Evolutionary conservation across 2,329 filamentous ascomycete genomes (phyloP), one percentile per base, ranked within the genome.

Genomic region (Cercospora citrullina): DNA sequence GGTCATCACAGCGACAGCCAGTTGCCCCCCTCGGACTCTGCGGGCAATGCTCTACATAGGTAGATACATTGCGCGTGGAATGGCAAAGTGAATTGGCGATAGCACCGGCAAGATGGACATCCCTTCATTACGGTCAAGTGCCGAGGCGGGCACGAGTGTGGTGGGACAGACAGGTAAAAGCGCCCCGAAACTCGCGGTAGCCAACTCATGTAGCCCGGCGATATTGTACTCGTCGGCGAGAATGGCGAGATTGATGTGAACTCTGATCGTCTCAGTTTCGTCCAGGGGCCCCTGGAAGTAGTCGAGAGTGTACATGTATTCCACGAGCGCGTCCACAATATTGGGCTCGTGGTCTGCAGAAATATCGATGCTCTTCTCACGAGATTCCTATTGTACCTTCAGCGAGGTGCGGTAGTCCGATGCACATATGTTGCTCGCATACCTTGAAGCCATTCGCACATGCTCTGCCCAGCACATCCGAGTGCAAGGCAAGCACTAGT

Each of bases 171-270:
- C n/a, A n/a, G n/a, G n/a, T n/a, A n/a, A n/a, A n/a, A n/a, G n/a
- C n/a, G n/a, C n/a, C n/a, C n/a, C n/a, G n/a, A n/a, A n/a, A n/a
- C n/a, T n/a, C n/a, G n/a, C n/a, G n/a, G n/a, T n/a, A n/a, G 58
- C 58, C 28, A 60, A 0, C 14, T 33, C 4, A 18, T 16, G 18
- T 8, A 60, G 60, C 1, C 60, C 39, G 36, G 12, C 14, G n/a
- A 63, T 53, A 7, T 53, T 33, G 28, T 51, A 63, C 7, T 63
- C 36, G 60, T 63, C 36, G 36, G 26, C 60, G 7, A 63, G 45
- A 31, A 63, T 23, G n/a, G 3, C 16, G 5, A 63, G 10, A 5
- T 45, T 8, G 60, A 33, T 14, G 26, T 62, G 39, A 4, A 62
- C 30, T 5, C 9, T 23, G 8, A 62, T 30, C 21, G 6, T 9